phyloP scores from a whole-genome alignment of 108 stramenopile species.

The Fragilaria crotonensis region DNA sequence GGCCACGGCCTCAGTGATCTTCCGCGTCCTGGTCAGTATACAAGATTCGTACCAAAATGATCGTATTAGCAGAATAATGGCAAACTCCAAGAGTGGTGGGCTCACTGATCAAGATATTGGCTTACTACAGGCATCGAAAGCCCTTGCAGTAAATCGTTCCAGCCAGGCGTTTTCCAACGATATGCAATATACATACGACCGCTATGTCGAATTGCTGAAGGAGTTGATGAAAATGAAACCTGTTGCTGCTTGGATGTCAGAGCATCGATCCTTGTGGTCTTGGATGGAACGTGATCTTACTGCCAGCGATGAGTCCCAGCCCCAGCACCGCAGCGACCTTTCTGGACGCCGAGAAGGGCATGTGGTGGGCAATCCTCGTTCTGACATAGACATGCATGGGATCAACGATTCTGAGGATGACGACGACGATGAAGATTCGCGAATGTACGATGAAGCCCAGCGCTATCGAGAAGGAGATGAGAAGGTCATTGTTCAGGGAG shows the following conservation, averaged over 20 bases:
- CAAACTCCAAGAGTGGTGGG: neutral
- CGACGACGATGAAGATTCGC: slow-evolving; percentile 67
- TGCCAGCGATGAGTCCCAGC: slow-evolving; percentile 6
- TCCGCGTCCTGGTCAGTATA: neutral
- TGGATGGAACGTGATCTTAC: slow-evolving; percentile 61
- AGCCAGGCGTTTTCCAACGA: slow-evolving; percentile 32
- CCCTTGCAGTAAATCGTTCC: slow-evolving; percentile 37
- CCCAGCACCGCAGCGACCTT: slow-evolving; percentile 26
- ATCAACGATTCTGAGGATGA: slow-evolving; percentile 66
- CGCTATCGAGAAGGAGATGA: slow-evolving; percentile 11
- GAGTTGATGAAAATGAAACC: slow-evolving; percentile 33
- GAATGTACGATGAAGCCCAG: slow-evolving; percentile 23
- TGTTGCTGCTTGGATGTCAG: slow-evolving; percentile 64
- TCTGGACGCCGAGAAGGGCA: slow-evolving; percentile 21
- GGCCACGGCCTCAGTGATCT: neutral
- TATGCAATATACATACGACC: slow-evolving; percentile 32
- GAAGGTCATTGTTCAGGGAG: slow-evolving; percentile 50
- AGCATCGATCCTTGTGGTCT: slow-evolving; percentile 43
- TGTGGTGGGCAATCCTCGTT: slow-evolving; percentile 29
- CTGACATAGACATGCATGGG: slow-evolving; percentile 54
- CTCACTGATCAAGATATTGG: neutral
- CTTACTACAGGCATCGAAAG: slow-evolving; percentile 22
- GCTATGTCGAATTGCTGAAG: slow-evolving; percentile 51
- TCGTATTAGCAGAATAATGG: neutral
- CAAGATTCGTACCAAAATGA: neutral